These are phyloP conservation scores for Syncephalastrum contaminatum DNA, from an alignment of 371 early-diverging fungal genomes.

Conservation along the genomic window DNA sequence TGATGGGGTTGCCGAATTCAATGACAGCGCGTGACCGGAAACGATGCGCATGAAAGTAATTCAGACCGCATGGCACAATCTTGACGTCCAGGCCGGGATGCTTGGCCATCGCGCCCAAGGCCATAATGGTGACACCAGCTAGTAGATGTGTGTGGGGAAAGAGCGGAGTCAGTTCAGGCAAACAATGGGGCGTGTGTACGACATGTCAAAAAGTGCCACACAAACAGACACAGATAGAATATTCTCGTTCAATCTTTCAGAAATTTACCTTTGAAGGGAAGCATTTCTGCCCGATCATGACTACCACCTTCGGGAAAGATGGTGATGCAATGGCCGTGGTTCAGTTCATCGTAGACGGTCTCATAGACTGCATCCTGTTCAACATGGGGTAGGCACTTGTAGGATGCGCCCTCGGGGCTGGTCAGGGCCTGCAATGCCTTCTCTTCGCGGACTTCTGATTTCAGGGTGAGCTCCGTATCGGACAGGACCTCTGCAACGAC, in stretches of 20 bases:
- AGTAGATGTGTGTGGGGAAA: slow-evolving; percentile 2
- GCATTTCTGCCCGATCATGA: slow-evolving; percentile 89
- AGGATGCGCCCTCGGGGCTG: slow-evolving; percentile 52
- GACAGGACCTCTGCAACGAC: slow-evolving; percentile 71
- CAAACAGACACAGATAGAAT: no score
- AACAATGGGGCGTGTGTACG: no score
- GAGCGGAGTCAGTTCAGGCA: no score
- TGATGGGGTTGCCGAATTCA: slow-evolving; percentile 88
- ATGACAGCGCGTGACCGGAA: slow-evolving; percentile 92
- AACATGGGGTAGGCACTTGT: slow-evolving; percentile 77
- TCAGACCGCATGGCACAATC: slow-evolving; percentile 87
- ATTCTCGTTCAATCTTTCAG: not conserved
- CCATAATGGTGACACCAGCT: slow-evolving; percentile 85
- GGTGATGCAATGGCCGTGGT: slow-evolving; percentile 79
- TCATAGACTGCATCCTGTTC: slow-evolving; percentile 83
- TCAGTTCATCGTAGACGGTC: slow-evolving; percentile 72
- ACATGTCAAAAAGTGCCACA: no score
- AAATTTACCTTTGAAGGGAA: slow-evolving; percentile 87
- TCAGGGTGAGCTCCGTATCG: slow-evolving; percentile 71
- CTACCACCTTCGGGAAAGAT: slow-evolving; percentile 96
- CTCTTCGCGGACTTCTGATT: slow-evolving; percentile 59
- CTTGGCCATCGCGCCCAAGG: slow-evolving; percentile 82
- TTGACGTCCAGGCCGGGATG: slow-evolving; percentile 80
- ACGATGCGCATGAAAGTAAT: slow-evolving; percentile 92
- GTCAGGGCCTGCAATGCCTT: slow-evolving; percentile 57